phyloP scores from a whole-genome alignment of 1,284 basidiomycete genomes.

The Ustilago bromivora region DNA sequence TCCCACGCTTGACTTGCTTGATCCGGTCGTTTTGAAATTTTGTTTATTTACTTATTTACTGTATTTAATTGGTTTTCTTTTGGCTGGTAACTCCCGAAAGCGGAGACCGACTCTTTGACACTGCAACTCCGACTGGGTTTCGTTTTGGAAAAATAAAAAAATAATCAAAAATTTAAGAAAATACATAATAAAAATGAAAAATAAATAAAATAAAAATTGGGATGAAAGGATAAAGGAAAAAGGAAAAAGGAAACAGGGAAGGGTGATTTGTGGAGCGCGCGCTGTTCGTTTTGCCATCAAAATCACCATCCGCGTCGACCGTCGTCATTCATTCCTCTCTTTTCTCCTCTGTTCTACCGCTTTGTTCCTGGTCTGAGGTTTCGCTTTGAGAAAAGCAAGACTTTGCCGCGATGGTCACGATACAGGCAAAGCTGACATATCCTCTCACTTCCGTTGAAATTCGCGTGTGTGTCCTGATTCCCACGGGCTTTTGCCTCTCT shows the following conservation, averaged over 20 bases:
- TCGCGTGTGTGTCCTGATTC: background rate
- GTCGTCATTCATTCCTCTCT: slow-evolving; percentile 40
- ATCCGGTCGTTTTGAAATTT: background rate
- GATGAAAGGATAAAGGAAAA: background rate
- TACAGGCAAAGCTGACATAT: background rate
- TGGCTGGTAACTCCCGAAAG: background rate
- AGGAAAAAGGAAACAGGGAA: background rate
- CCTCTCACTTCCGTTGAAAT: background rate
- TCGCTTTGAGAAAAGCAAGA: background rate
- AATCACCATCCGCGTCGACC: slow-evolving; percentile 14
- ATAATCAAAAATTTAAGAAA: no score
- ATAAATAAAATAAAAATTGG: background rate
- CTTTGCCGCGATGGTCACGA: slow-evolving; percentile 12
- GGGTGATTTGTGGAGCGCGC: background rate
- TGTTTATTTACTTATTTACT: no score
- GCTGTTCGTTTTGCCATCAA: slow-evolving; percentile 9
- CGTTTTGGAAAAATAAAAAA: background rate
- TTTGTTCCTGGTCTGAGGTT: slow-evolving; percentile 2
- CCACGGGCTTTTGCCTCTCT: slow-evolving; percentile 3
- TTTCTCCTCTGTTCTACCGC: background rate
- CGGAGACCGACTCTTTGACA: background rate
- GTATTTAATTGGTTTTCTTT: background rate
- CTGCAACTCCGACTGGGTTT: background rate
- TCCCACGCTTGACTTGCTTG: background rate
- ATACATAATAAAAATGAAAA: no score